phyloP scores from a whole-genome alignment of 768 basidiomycete species.

The Nidula microcarpa region DNA sequence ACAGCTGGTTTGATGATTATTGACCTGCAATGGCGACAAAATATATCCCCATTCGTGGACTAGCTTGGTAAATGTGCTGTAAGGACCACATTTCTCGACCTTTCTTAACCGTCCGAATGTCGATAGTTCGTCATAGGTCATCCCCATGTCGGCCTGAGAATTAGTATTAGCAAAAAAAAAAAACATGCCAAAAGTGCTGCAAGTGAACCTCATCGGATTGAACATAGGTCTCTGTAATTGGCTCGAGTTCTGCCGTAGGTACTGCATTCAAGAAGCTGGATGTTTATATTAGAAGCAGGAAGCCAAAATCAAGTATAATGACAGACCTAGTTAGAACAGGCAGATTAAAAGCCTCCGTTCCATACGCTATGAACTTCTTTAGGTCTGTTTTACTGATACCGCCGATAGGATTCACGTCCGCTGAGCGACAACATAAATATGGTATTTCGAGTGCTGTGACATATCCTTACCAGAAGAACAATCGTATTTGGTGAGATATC shows the following conservation, averaged over 20 bases:
- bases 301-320: background rate
- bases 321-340: slow-evolving; percentile 76
- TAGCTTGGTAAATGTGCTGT: slow-evolving; percentile 95
- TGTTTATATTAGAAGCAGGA: background rate
- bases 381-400: slow-evolving; percentile 97
- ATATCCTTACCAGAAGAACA: slow-evolving; percentile 72
- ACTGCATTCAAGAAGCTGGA: slow-evolving; percentile 85
- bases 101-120: slow-evolving; percentile 92
- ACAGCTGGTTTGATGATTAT: slow-evolving; percentile 5
- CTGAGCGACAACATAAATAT: slow-evolving; percentile 29
- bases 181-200: background rate
- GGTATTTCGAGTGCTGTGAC: background rate
- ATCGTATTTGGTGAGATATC: slow-evolving; percentile 98
- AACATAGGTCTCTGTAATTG: slow-evolving; percentile 89
- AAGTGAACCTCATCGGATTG: slow-evolving; percentile 86
- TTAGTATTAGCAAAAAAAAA: slow-evolving; percentile 1
- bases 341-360: slow-evolving; percentile 72
- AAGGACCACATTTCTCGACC: slow-evolving; percentile 96
- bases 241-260: slow-evolving; percentile 96
- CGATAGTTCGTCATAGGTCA: slow-evolving; percentile 97
- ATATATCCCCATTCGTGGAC: slow-evolving; percentile 89
- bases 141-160: slow-evolving; percentile 93
- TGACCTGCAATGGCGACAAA: slow-evolving; percentile 79
- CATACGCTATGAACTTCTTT: slow-evolving; percentile 92
- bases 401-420: slow-evolving; percentile 98